Percentiles rank a stretch among this genome's conserved stretches.
Conservation (phyloP, 2,329 filamentous ascomycete genomes). For the Colletotrichum sp. region DNA sequence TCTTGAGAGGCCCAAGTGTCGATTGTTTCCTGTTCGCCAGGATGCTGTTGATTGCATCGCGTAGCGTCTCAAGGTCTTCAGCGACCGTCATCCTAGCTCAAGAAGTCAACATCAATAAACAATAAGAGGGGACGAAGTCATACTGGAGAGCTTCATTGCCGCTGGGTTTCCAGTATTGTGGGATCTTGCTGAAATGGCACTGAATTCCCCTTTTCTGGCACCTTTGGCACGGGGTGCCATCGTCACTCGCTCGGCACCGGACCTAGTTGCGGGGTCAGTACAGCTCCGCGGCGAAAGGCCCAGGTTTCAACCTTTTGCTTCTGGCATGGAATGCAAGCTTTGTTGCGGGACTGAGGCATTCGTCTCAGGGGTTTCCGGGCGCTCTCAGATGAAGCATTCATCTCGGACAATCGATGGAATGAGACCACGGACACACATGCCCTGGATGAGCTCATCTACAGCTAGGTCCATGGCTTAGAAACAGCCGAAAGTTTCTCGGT, state of each 20-base stretch:
- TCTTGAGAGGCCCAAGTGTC: not conserved
- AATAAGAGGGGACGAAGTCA: fast-evolving
- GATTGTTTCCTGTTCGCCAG: not conserved
- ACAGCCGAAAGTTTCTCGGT: not conserved
- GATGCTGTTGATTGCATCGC: not conserved
- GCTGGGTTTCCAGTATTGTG: not conserved
- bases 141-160: not conserved
- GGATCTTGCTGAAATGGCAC: not conserved
- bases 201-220: not conserved
- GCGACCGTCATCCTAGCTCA: not conserved
- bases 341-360: not conserved
- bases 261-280: not conserved
- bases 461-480: not conserved
- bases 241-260: not conserved
- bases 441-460: not conserved
- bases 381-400: not conserved
- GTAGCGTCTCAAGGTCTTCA: not conserved
- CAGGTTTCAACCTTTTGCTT: not conserved
- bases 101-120: not conserved
- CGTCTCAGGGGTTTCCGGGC: not conserved
- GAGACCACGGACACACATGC: not conserved
- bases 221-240: not conserved
- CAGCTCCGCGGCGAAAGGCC: not conserved
- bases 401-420: not conserved
- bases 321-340: not conserved